Evolutionary conservation across 257 asterid species (phyloP).

Genomic region (Galeopsis tetrahit): DNA sequence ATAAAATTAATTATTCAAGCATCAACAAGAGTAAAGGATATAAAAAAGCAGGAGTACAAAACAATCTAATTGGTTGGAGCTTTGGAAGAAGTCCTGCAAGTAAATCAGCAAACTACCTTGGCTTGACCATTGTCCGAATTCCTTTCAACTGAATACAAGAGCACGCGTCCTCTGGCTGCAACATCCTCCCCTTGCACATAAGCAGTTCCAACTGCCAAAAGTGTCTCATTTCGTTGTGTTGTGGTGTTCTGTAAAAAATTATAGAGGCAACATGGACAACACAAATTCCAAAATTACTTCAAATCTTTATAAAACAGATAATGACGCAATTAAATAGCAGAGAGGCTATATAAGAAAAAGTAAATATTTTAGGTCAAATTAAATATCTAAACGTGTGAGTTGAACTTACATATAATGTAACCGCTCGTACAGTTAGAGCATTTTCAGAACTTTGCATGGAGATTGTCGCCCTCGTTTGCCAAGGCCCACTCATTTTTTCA

Average conservation of each 20-base stretch:
- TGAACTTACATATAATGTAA: slow-evolving; percentile 81
- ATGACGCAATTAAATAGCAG: slow-evolving; percentile 19
- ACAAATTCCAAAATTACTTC: slow-evolving; percentile 18
- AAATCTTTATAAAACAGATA: slow-evolving; percentile 18
- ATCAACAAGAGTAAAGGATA: slow-evolving; percentile 15
- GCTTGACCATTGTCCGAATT: slow-evolving; percentile 64
- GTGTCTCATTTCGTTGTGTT: slow-evolving; percentile 82
- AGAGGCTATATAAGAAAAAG: slow-evolving; percentile 1
- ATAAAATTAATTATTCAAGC: slow-evolving; percentile 25
- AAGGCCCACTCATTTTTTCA: slow-evolving; percentile 80
- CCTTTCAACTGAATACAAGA: slow-evolving; percentile 77
- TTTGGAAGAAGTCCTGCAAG: slow-evolving; percentile 23
- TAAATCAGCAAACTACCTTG: slow-evolving; percentile 51
- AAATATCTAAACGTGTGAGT: slow-evolving; percentile 34
- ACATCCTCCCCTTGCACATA: slow-evolving; percentile 99
- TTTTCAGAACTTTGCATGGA: slow-evolving; percentile 96
- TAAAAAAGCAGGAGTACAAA: slow-evolving; percentile 27
- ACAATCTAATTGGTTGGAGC: slow-evolving; percentile 25
- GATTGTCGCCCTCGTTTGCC: slow-evolving; percentile 88
- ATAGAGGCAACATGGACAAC: slow-evolving; percentile 25
- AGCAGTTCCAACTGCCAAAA: slow-evolving; percentile 96
- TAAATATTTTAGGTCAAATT: background rate
- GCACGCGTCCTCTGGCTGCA: slow-evolving; percentile 96
- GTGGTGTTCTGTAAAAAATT: slow-evolving; percentile 65
- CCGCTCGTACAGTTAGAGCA: slow-evolving; percentile 92